A percentile compares a stretch with the other conserved stretches of the same genome.
These are phyloP conservation scores for Triticum dicoccoides DNA, from an alignment of 176 grass and related monocot genomes.

Conservation along the genomic window DNA sequence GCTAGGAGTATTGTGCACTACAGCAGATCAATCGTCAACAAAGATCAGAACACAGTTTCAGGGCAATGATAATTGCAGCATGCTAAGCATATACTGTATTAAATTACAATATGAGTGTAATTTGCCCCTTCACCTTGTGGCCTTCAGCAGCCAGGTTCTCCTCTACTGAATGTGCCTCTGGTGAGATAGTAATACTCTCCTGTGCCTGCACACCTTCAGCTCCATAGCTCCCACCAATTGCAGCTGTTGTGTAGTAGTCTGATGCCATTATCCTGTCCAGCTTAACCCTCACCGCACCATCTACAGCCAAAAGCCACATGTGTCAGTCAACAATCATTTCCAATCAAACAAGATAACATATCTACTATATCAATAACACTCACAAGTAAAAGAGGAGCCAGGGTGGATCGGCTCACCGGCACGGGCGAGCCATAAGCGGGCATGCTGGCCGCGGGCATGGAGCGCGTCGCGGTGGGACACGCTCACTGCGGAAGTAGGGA, in stretches of 20 bases:
- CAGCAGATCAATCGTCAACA: no score
- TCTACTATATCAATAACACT: no score
- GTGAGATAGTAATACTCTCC: slow-evolving; percentile 11
- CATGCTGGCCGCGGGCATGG: slow-evolving; percentile 59
- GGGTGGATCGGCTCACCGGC: slow-evolving; percentile 58
- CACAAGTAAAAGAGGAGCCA: slow-evolving; percentile 2
- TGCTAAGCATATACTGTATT: no score
- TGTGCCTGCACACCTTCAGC: slow-evolving; percentile 1
- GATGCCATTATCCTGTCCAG: slow-evolving; percentile 80
- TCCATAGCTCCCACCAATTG: slow-evolving; percentile 39
- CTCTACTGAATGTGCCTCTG: no score
- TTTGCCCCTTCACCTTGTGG: no score
- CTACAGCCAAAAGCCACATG: slow-evolving; percentile 16
- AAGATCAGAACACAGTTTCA: no score
- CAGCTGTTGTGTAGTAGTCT: slow-evolving; percentile 72
- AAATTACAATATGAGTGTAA: no score
- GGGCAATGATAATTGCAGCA: no score
- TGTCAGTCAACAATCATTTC: no score
- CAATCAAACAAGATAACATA: no score
- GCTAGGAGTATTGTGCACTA: no score
- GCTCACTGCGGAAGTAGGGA: slow-evolving; percentile 8
- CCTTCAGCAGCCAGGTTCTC: no score
- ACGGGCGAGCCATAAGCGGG: slow-evolving; percentile 54
- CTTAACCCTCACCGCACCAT: slow-evolving; percentile 79
- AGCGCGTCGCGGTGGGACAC: slow-evolving; percentile 81